These are phyloP conservation scores for Handroanthus guayacan DNA, from an alignment of 257 asterid genomes.

Conservation along the genomic window DNA sequence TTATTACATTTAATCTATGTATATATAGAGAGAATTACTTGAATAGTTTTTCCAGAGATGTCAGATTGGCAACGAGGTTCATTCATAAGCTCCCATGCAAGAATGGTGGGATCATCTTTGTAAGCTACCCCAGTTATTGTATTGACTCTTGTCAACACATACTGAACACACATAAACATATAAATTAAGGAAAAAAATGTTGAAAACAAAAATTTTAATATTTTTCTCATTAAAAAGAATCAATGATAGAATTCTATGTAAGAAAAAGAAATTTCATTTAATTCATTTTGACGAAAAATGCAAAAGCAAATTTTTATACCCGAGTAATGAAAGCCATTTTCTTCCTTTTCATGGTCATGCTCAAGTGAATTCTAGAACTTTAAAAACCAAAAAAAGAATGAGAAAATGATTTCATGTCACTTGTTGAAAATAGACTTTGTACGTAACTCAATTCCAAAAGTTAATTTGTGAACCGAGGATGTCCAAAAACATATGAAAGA, in stretches of 20 bases:
- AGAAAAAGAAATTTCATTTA: not conserved
- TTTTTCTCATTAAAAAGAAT: too few relatives aligned
- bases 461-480: too few relatives aligned
- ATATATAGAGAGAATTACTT: conserved; percentile 16
- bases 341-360: not conserved
- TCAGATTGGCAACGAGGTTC: conserved; percentile 56
- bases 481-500: too few relatives aligned
- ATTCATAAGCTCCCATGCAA: conserved; percentile 57
- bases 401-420: not conserved
- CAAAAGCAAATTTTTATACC: not conserved
- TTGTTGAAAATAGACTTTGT: too few relatives aligned
- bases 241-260: not conserved
- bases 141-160: conserved; percentile 44
- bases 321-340: not conserved
- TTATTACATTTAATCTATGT: too few relatives aligned
- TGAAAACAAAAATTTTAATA: too few relatives aligned
- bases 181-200: not conserved
- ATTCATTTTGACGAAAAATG: not conserved
- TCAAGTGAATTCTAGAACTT: not conserved
- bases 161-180: conserved; percentile 33
- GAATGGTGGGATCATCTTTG: conserved; percentile 47
- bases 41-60: conserved; percentile 47
- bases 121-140: conserved; percentile 46
- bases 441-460: too few relatives aligned
- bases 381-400: not conserved